Base-by-base conservation (phyloP, 192 early-diverging fungal genomes). In the Coemansia sp. region DNA sequence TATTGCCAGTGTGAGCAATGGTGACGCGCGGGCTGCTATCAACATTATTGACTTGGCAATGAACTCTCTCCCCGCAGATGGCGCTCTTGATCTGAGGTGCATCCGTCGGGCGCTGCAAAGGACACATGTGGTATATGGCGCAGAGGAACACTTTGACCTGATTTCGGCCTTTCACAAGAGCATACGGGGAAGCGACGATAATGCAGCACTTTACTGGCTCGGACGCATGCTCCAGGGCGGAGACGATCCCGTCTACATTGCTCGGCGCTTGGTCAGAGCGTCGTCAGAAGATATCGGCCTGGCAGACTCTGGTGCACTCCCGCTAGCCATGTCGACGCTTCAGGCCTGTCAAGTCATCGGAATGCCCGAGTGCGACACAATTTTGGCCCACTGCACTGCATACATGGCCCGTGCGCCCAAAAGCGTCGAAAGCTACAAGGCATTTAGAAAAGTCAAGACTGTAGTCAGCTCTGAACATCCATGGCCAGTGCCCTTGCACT, bases 121-220 rank as follows among this genome's bases (percentile, higher is more conserved):
- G 63, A 85, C 90, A 0, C 89, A 92, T 56, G 62, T 93, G n/a
- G 60, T 88, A 14, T 95, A 96, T 66, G 92, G 93, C 61, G 79
- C 84, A 11, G 85, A 96, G n/a, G 88, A 93, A 66, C 94, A 96
- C 75, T 94, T 92, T 66, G 89, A 96, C 34, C 83, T 90, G 5
- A 95, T 96, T 44, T 92, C 91, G 53, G 94, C 94, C 0, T 60
- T 96, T 12, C 93, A 95, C 76, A 95, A 96, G 71, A 89, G 86
- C 61, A 82, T 95, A 25, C 87, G 93, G n/a, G 93, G 93, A 55
- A 84, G 86, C 59, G 89, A 92, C 69, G 85, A 68, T 6, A 86
- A 92, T 81, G 90, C 89, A 0, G 84, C 87, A 12, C 70, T 95
- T 2, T 95, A 95, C 70, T 94, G 94, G 94, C 74, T 96, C 10